Evolutionary conservation across 805 yeast genomes (phyloP).

Genomic region (Wickerhamiella hasegawae): DNA sequence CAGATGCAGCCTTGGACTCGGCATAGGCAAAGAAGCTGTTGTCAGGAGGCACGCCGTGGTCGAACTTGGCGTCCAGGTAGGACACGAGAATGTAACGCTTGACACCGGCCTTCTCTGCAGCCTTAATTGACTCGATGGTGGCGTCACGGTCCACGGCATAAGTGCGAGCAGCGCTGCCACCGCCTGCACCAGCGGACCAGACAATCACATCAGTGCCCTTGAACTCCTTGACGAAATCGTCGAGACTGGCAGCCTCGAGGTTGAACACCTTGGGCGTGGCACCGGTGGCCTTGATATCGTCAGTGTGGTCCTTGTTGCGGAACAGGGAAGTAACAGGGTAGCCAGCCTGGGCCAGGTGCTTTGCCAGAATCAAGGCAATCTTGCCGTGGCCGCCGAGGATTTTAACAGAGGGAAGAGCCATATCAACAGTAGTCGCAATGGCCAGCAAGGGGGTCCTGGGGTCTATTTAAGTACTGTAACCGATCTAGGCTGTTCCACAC

Average conservation of each 20-base stretch:
- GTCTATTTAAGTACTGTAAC: too few relatives aligned
- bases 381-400: constrained; percentile 49
- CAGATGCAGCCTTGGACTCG: constrained; percentile 49
- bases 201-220: constrained; percentile 40
- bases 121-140: constrained; percentile 41
- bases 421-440: background rate
- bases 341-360: constrained; percentile 20
- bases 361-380: constrained; percentile 34
- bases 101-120: constrained; percentile 29
- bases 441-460: background rate
- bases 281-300: constrained; percentile 25
- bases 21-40: constrained; percentile 32
- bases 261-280: constrained; percentile 25
- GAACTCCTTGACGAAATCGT: constrained; percentile 25
- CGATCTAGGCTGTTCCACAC: too few relatives aligned
- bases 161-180: constrained; percentile 30
- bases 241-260: constrained; percentile 20
- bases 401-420: background rate
- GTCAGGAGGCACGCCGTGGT: constrained; percentile 30
- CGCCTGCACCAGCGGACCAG: constrained; percentile 49
- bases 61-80: constrained; percentile 35
- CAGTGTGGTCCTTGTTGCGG: constrained; percentile 31
- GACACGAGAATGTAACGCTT: constrained; percentile 37
- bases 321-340: constrained; percentile 27
- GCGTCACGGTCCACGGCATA: constrained; percentile 47